These are phyloP conservation scores for Amanita polypyramis DNA, from an alignment of 768 basidiomycete genomes.

Conservation along the genomic window DNA sequence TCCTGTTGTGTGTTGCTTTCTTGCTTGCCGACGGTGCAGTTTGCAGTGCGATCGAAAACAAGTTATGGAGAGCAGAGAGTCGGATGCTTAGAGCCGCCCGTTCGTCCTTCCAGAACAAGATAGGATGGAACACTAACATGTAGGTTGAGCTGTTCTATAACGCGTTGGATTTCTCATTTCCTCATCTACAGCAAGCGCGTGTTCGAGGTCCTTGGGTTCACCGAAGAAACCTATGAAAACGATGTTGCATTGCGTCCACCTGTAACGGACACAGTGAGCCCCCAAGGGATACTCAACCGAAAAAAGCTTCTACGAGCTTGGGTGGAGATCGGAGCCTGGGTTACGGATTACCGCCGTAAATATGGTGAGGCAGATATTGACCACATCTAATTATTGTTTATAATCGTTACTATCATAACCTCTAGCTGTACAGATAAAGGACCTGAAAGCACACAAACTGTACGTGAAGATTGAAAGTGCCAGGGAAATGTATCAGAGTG, in stretches of 20 bases:
- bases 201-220: constrained; percentile 34
- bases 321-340: constrained; percentile 67
- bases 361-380: constrained; percentile 24
- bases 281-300: constrained; percentile 39
- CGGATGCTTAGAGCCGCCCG: constrained; percentile 46
- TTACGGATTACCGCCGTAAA: constrained; percentile 42
- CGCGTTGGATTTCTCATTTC: constrained; percentile 1
- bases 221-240: constrained; percentile 23
- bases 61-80: constrained; percentile 60
- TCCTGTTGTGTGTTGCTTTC: constrained; percentile 1
- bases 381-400: constrained; percentile 2
- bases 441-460: constrained; percentile 26
- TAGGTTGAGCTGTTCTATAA: constrained; percentile 22
- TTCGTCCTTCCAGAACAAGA: constrained; percentile 44
- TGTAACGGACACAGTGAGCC: constrained; percentile 32
- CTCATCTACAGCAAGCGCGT: constrained; percentile 27
- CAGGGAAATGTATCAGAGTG: constrained; percentile 62
- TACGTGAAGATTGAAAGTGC: constrained; percentile 47
- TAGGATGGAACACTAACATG: constrained; percentile 58
- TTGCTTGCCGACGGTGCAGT: background rate
- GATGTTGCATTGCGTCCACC: constrained; percentile 47
- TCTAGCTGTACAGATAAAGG: constrained; percentile 36
- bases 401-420: background rate
- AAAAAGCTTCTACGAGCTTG: constrained; percentile 67
- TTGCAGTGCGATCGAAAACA: constrained; percentile 62